Evolutionary conservation across 345 rosid genomes (phyloP).

Genomic region (Hibiscus mutabilis): DNA sequence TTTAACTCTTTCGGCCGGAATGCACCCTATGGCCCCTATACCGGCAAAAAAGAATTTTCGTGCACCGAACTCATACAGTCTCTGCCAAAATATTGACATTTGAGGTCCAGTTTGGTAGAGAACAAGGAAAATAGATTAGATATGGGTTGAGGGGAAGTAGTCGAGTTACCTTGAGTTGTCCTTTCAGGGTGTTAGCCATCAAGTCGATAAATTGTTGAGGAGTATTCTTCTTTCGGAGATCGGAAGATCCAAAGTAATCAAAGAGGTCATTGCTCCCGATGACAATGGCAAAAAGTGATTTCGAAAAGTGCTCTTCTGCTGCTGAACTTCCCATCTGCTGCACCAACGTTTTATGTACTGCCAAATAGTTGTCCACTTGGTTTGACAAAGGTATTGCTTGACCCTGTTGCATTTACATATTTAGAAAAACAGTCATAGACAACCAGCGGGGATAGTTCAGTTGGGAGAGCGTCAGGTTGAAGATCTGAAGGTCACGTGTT

Average conservation of each 20-base stretch:
- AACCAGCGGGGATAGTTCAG: conserved; percentile 56
- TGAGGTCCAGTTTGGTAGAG: background rate
- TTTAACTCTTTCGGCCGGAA: background rate
- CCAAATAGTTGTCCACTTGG: conserved; percentile 43
- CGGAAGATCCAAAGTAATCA: conserved; percentile 35
- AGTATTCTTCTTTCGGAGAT: conserved; percentile 22
- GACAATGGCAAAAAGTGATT: conserved; percentile 43
- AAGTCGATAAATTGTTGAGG: conserved; percentile 33
- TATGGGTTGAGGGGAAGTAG: background rate
- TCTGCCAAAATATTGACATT: conserved; percentile 6
- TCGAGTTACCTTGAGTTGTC: conserved; percentile 47
- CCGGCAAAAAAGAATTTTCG: background rate
- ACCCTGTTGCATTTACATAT: background rate
- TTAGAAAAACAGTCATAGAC: background rate
- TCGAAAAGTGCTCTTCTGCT: conserved; percentile 32
- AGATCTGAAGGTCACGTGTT: conserved; percentile 85
- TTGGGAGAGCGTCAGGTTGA: conserved; percentile 88
- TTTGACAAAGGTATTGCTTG: conserved; percentile 40
- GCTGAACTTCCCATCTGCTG: conserved; percentile 24
- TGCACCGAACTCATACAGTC: background rate
- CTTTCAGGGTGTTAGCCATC: conserved; percentile 42
- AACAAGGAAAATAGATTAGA: background rate
- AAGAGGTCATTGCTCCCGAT: conserved; percentile 67
- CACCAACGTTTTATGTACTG: conserved; percentile 22
- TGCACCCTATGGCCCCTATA: background rate